phyloP scores from a whole-genome alignment of 768 basidiomycete species.

The Ramaria sp. region DNA sequence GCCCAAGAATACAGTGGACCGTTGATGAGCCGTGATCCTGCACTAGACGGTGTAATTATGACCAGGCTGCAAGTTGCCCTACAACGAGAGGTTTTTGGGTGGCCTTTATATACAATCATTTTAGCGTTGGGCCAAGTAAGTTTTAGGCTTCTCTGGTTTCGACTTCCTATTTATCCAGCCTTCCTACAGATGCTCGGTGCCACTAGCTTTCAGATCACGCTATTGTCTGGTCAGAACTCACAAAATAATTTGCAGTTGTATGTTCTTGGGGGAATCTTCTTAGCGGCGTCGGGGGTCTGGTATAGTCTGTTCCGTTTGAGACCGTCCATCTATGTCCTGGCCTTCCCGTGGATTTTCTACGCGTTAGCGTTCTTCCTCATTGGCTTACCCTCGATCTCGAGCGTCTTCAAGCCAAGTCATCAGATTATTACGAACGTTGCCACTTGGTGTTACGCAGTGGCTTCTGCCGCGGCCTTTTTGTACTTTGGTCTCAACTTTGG shows the following conservation, averaged over 20 bases:
- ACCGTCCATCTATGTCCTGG: constrained; percentile 80
- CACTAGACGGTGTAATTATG: constrained; percentile 52
- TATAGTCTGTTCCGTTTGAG: constrained; percentile 80
- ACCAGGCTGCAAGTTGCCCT: constrained; percentile 75
- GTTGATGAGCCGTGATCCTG: background rate
- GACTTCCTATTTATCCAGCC: constrained; percentile 10
- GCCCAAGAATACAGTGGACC: background rate
- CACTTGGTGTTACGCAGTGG: constrained; percentile 86
- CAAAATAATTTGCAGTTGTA: constrained; percentile 75
- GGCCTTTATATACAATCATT: constrained; percentile 88
- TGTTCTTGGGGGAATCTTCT: constrained; percentile 82
- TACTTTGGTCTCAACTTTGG: constrained; percentile 97
- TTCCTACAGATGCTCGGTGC: constrained; percentile 64
- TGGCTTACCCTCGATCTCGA: constrained; percentile 68
- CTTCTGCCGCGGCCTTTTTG: constrained; percentile 85
- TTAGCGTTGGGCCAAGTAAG: constrained; percentile 73
- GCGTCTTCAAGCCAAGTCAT: constrained; percentile 48
- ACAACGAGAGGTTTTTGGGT: constrained; percentile 68
- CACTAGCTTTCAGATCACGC: constrained; percentile 90
- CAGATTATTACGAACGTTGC: constrained; percentile 63
- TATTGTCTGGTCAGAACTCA: constrained; percentile 80
- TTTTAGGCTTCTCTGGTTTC: constrained; percentile 9
- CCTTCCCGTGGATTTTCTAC: constrained; percentile 87
- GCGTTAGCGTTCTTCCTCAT: constrained; percentile 87
- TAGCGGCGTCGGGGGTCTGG: constrained; percentile 80